Evolutionary conservation across 257 asterid genomes (phyloP).

Genomic region (Cruciata laevipes): DNA sequence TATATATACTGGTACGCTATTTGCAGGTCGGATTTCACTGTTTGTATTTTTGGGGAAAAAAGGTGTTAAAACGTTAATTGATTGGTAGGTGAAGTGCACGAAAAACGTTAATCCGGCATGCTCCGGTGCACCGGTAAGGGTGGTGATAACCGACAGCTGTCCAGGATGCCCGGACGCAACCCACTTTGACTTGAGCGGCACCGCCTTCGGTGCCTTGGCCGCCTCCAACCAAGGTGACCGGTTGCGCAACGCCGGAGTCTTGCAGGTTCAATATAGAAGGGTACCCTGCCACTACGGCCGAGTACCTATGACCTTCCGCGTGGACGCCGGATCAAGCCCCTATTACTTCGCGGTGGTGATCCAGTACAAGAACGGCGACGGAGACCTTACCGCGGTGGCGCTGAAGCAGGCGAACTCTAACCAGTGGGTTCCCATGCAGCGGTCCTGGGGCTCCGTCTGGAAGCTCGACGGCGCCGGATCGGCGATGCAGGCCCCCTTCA

Average conservation of each 20-base stretch:
- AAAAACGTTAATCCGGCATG: slow-evolving; percentile 27
- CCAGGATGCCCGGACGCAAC: slow-evolving; percentile 46
- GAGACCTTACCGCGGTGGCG: slow-evolving; percentile 41
- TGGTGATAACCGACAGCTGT: slow-evolving; percentile 64
- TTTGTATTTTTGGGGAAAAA: too few relatives aligned
- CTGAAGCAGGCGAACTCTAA: slow-evolving; percentile 28
- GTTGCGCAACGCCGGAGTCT: slow-evolving; percentile 56
- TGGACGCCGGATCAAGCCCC: slow-evolving; percentile 66
- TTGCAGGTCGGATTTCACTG: too few relatives aligned
- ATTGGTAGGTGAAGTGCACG: slow-evolving; percentile 77
- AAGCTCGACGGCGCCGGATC: slow-evolving; percentile 33
- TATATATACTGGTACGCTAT: too few relatives aligned
- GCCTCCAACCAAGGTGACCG: slow-evolving; percentile 40
- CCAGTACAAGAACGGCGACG: slow-evolving; percentile 55
- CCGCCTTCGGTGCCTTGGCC: slow-evolving; percentile 83
- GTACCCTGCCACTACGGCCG: slow-evolving; percentile 59
- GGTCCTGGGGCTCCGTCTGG: slow-evolving; percentile 80
- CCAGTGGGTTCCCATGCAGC: slow-evolving; percentile 49
- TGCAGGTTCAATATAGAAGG: slow-evolving; percentile 53
- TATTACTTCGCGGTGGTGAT: slow-evolving; percentile 56
- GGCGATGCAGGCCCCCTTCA: slow-evolving; percentile 43
- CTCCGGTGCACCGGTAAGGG: slow-evolving; percentile 77
- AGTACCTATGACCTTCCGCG: slow-evolving; percentile 47
- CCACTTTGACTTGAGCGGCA: slow-evolving; percentile 77
- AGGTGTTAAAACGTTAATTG: too few relatives aligned